These are phyloP conservation scores for Penicillium dipodomyicola DNA, from an alignment of 495 filamentous ascomycete species.

Conservation along the genomic window DNA sequence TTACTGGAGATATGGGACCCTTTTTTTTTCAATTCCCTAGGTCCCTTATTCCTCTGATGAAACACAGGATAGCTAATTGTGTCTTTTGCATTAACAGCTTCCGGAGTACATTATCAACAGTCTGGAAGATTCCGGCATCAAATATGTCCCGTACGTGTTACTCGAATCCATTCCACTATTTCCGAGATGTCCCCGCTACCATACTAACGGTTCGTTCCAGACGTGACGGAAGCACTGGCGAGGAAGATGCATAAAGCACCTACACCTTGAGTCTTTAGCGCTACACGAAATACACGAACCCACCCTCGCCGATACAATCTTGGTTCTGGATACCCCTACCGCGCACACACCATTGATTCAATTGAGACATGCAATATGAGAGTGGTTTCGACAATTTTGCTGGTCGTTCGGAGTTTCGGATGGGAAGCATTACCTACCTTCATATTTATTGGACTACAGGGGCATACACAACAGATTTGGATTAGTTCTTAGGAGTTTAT, in stretches of 20 bases:
- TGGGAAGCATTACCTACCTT: slow-evolving; percentile 26
- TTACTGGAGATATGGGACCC: background rate
- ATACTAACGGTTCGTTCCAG: slow-evolving; percentile 26
- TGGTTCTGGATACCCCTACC: slow-evolving; percentile 16
- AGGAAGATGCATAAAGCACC: slow-evolving; percentile 42
- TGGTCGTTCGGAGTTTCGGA: slow-evolving; percentile 26
- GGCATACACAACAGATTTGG: slow-evolving; percentile 13
- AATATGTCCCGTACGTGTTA: slow-evolving; percentile 61
- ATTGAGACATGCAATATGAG: background rate
- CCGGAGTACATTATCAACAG: slow-evolving; percentile 62
- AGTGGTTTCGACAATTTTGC: slow-evolving; percentile 11
- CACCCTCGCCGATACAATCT: slow-evolving; percentile 12
- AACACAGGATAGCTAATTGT: slow-evolving; percentile 2
- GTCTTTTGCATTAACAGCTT: slow-evolving; percentile 35
- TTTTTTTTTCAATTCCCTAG: background rate
- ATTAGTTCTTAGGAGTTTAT: slow-evolving; percentile 9
- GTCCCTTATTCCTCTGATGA: too few species aligned
- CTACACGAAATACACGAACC: slow-evolving; percentile 5
- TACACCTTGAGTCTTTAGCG: slow-evolving; percentile 4
- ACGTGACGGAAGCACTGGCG: slow-evolving; percentile 51
- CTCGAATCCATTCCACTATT: background rate
- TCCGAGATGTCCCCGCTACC: background rate
- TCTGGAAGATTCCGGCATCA: slow-evolving; percentile 66
- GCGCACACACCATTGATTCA: slow-evolving; percentile 6
- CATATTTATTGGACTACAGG: slow-evolving; percentile 16